Percentiles rank a stretch among this genome's conserved stretches.
Evolutionary conservation across 768 basidiomycete genomes (phyloP).

Genomic region (Leccinum disarticulatum): DNA sequence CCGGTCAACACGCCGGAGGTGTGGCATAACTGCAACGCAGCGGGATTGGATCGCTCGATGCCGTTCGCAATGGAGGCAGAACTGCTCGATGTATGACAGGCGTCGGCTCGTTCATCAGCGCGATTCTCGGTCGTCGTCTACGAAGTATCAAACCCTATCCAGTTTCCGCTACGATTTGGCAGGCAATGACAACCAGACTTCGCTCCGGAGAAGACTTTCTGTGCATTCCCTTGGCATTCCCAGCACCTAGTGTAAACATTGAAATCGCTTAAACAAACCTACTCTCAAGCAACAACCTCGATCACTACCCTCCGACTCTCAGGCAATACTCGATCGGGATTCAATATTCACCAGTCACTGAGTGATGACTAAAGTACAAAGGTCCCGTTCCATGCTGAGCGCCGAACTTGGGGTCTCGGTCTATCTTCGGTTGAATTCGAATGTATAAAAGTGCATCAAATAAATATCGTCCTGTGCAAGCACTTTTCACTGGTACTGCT

Average conservation of each 20-base stretch:
- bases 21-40: slow-evolving; percentile 66
- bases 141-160: background rate
- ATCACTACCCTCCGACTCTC: background rate
- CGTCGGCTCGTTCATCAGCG: too few species aligned
- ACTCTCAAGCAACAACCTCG: background rate
- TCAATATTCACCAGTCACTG: background rate
- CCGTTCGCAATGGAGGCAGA: background rate
- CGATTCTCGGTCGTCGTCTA: too few species aligned
- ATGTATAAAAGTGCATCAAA: background rate
- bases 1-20: slow-evolving; percentile 86
- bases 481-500: background rate
- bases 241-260: background rate
- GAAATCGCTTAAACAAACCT: background rate
- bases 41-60: slow-evolving; percentile 33
- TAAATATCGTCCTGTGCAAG: background rate
- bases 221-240: background rate
- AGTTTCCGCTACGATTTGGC: slow-evolving; percentile 16
- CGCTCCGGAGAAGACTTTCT: background rate
- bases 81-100: background rate
- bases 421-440: background rate
- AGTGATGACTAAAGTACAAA: background rate
- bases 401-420: background rate
- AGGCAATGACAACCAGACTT: background rate
- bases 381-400: background rate
- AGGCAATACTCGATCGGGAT: background rate